Evolutionary conservation across 2,329 filamentous ascomycete species (phyloP).

Genomic region (Sporothrix variecibatus): DNA sequence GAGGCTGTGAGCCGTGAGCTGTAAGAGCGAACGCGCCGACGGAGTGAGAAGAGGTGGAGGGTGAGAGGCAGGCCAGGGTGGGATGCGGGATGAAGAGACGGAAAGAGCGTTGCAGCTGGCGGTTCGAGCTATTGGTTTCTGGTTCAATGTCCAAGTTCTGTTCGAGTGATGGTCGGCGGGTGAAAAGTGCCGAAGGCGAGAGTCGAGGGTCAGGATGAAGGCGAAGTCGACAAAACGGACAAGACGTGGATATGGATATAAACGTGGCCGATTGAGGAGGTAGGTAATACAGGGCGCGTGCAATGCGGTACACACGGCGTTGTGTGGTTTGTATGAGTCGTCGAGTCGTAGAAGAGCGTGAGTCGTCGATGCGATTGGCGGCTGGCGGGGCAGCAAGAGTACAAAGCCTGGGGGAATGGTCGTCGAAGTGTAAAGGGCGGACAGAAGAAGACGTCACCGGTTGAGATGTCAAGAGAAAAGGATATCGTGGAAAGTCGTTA

Average conservation of each 20-base stretch:
- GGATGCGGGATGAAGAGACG: constrained; percentile 15
- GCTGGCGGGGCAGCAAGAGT: background rate
- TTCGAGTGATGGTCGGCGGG: background rate
- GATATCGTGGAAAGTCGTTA: background rate
- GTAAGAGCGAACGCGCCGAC: background rate
- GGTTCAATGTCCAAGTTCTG: background rate
- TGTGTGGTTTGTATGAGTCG: background rate
- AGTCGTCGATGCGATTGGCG: constrained; percentile 1
- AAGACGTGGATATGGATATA: background rate
- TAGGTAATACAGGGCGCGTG: background rate
- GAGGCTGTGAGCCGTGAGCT: background rate
- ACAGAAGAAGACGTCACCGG: constrained; percentile 2
- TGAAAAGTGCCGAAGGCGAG: background rate
- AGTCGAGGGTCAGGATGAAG: background rate
- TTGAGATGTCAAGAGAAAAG: background rate
- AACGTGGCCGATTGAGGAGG: background rate
- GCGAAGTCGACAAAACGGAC: background rate
- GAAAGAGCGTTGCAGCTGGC: background rate
- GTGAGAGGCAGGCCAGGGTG: background rate
- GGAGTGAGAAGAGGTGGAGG: background rate
- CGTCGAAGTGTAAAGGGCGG: background rate
- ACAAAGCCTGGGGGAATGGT: background rate
- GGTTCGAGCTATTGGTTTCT: background rate
- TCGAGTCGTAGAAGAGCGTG: background rate
- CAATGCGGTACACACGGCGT: background rate